These are phyloP conservation scores for Cutaneotrichosporon cutaneum DNA, from an alignment of 1,284 basidiomycete genomes.

Conservation along the genomic window DNA sequence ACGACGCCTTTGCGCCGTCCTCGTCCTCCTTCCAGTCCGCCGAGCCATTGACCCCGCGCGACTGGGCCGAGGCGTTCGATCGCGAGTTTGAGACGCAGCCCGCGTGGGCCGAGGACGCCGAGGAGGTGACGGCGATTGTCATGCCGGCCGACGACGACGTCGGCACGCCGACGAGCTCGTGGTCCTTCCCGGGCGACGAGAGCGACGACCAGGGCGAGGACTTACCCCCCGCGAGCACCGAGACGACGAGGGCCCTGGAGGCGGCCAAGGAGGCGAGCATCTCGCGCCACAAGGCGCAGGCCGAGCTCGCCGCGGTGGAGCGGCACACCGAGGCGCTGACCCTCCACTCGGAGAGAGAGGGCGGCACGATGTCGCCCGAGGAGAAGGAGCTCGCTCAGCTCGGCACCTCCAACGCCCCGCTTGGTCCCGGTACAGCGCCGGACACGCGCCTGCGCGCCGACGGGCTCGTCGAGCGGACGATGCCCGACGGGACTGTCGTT, in stretches of 20 bases:
- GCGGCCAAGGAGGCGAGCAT: constrained; percentile 6
- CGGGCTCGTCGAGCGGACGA: constrained; percentile 44
- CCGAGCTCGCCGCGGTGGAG: background rate
- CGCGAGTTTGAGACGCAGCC: constrained; percentile 32
- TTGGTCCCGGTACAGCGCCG: constrained; percentile 48
- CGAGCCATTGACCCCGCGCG: constrained; percentile 42
- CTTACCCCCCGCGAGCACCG: constrained; percentile 32
- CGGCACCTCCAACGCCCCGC: constrained; percentile 27
- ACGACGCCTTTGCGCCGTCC: constrained; percentile 38
- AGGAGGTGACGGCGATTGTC: constrained; percentile 13
- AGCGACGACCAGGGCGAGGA: constrained; percentile 43
- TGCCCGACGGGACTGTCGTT: constrained; percentile 39
- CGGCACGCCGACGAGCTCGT: constrained; percentile 27
- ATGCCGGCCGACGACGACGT: constrained; percentile 13
- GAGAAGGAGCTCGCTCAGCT: constrained; percentile 9
- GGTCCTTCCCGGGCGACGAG: constrained; percentile 43
- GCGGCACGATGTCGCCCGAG: background rate
- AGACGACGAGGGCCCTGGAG: background rate
- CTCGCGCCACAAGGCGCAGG: constrained; percentile 2
- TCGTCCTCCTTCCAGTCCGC: constrained; percentile 13
- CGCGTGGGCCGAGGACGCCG: constrained; percentile 10
- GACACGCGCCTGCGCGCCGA: constrained; percentile 39
- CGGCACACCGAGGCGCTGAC: background rate
- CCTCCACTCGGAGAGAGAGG: constrained; percentile 2
- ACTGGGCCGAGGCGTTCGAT: constrained; percentile 49